Conservation (phyloP, 1,139 yeast genomes). For the Magnusiomyces ingens region DNA sequence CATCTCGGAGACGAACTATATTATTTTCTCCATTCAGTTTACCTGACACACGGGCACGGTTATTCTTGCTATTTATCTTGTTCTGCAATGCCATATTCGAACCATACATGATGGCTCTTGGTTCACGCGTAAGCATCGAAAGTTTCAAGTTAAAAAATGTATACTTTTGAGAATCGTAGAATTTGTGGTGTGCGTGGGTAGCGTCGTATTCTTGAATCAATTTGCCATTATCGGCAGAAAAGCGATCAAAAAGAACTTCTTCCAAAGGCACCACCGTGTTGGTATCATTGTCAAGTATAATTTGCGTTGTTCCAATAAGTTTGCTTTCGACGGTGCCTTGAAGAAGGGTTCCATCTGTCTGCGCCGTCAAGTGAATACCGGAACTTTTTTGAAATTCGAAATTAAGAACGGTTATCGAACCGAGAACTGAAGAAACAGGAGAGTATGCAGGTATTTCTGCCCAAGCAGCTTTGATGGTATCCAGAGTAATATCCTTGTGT, state of each 20-base stretch:
- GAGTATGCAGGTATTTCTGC: no score
- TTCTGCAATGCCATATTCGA: constrained; percentile 4
- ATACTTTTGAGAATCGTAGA: neutral
- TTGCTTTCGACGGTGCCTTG: constrained; percentile 6
- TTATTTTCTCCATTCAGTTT: neutral
- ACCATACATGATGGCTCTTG: constrained; percentile 7
- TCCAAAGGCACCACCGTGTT: constrained; percentile 5
- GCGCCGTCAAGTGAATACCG: neutral
- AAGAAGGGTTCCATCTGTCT: neutral
- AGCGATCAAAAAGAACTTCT: neutral
- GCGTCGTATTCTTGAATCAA: neutral
- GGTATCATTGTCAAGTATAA: constrained; percentile 4
- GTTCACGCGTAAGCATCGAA: constrained; percentile 12
- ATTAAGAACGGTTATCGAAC: no score
- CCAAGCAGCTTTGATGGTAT: no score
- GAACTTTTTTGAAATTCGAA: no score
- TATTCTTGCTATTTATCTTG: constrained; percentile 2
- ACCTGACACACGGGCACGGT: neutral
- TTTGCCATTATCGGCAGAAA: neutral
- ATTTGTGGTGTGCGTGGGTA: neutral
- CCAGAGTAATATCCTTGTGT: no score
- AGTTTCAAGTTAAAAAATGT: constrained; percentile 9
- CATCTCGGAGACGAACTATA: constrained; percentile 5
- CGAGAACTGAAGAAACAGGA: no score
- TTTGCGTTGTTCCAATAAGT: constrained; percentile 5